A percentile compares a stretch with the other conserved stretches of the same genome.
Conservation (phyloP, 1,284 basidiomycete genomes). For the Ganoderma multipileum region DNA sequence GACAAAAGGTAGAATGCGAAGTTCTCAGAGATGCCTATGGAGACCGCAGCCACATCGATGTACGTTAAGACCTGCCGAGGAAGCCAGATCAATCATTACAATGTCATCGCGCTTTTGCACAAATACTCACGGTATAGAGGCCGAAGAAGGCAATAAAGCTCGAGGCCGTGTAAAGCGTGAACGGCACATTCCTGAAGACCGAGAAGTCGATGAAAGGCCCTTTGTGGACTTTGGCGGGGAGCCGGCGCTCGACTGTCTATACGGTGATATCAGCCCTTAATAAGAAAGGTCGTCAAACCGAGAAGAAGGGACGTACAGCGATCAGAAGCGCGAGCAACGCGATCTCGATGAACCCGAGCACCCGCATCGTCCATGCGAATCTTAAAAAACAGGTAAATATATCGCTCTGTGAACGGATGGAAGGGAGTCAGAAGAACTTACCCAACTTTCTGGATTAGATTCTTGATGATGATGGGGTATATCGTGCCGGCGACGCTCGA, state of each 20-base stretch:
- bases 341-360: slow-evolving; percentile 60
- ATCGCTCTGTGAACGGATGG: background rate
- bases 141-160: slow-evolving; percentile 60
- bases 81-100: background rate
- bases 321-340: slow-evolving; percentile 51
- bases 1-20: slow-evolving; percentile 56
- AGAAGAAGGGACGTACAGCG: slow-evolving; percentile 39
- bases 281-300: slow-evolving; percentile 18
- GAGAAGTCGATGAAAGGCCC: slow-evolving; percentile 58
- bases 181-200: slow-evolving; percentile 55
- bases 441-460: slow-evolving; percentile 47
- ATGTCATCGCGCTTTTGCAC: background rate
- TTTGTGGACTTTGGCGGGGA: slow-evolving; percentile 53
- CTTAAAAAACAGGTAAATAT: slow-evolving; percentile 36
- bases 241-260: slow-evolving; percentile 54
- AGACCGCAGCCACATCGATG: slow-evolving; percentile 50
- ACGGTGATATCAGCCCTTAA: slow-evolving; percentile 31
- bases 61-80: slow-evolving; percentile 53
- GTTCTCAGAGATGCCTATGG: slow-evolving; percentile 43
- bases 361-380: slow-evolving; percentile 68
- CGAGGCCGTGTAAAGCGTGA: slow-evolving; percentile 51
- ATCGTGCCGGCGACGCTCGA: slow-evolving; percentile 52
- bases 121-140: slow-evolving; percentile 53
- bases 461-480: slow-evolving; percentile 50
- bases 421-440: slow-evolving; percentile 16